These are phyloP conservation scores for Termitomyces sp. DNA, from an alignment of 768 basidiomycete species.

Conservation along the genomic window DNA sequence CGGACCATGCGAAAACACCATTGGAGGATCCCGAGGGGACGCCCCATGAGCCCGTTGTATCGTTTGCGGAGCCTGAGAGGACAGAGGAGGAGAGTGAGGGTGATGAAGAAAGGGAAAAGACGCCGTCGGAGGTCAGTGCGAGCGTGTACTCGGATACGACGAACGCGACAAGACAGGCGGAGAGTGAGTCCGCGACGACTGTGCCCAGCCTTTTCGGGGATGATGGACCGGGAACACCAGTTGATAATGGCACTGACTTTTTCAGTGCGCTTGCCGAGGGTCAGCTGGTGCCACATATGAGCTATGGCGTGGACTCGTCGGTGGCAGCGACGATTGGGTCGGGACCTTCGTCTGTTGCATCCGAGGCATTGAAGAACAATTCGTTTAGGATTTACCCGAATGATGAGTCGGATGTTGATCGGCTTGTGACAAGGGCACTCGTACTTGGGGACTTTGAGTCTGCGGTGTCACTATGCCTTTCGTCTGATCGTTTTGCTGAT, in stretches of 20 bases:
- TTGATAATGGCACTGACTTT: constrained; percentile 75
- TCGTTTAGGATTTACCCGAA: constrained; percentile 88
- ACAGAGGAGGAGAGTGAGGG: constrained; percentile 29
- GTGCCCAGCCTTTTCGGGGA: constrained; percentile 87
- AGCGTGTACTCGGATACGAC: constrained; percentile 60
- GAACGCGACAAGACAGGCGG: constrained; percentile 46
- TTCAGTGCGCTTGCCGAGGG: constrained; percentile 64
- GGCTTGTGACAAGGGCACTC: constrained; percentile 85
- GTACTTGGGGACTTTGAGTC: constrained; percentile 94
- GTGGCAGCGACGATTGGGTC: constrained; percentile 96
- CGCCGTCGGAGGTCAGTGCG: constrained; percentile 70
- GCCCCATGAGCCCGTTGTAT: constrained; percentile 71
- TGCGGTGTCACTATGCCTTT: constrained; percentile 88
- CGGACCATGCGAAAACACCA: constrained; percentile 23
- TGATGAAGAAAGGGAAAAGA: constrained; percentile 37
- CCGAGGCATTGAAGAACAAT: constrained; percentile 67
- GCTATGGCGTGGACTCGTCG: constrained; percentile 78
- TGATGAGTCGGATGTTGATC: constrained; percentile 84
- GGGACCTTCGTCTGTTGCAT: constrained; percentile 74
- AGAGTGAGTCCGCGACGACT: constrained; percentile 78
- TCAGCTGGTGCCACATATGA: constrained; percentile 66
- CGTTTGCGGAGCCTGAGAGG: constrained; percentile 75
- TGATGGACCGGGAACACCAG: constrained; percentile 59
- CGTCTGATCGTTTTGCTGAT: constrained; percentile 87
- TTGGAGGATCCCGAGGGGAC: constrained; percentile 38